Evolutionary conservation across 257 asterid species (phyloP).

Genomic region (Asclepias syriaca): DNA sequence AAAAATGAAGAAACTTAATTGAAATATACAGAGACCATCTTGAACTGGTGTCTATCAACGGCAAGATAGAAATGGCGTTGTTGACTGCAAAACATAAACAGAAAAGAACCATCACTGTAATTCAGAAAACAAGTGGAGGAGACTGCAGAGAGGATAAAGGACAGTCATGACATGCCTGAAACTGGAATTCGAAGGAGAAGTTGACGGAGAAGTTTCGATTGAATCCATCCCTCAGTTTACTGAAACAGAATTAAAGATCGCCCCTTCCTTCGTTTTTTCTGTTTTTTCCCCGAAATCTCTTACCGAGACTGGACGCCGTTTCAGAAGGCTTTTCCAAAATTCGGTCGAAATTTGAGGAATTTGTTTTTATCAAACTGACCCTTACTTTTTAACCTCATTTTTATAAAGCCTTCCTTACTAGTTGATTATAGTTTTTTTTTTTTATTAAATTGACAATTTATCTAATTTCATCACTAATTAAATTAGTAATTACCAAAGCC

Average conservation of each 20-base stretch:
- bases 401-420: too few species aligned
- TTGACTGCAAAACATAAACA: constrained; percentile 37
- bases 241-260: background rate
- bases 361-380: too few species aligned
- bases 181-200: constrained; percentile 52
- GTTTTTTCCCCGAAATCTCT: too few species aligned
- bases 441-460: too few species aligned
- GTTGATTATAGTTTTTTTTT: too few species aligned
- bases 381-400: too few species aligned
- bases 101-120: background rate
- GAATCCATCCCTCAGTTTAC: constrained; percentile 42
- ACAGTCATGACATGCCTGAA: constrained; percentile 28
- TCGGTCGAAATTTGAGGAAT: too few species aligned
- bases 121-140: background rate
- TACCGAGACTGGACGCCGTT: too few species aligned
- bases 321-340: too few species aligned
- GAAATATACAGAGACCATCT: constrained; percentile 45
- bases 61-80: constrained; percentile 95
- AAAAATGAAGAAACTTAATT: background rate
- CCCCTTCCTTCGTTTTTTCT: too few species aligned
- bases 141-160: background rate
- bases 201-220: constrained; percentile 46
- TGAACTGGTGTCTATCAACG: constrained; percentile 78
- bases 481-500: too few species aligned
- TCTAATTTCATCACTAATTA: too few species aligned